A percentile compares a stretch with the other conserved stretches of the same genome.
Evolutionary conservation across 345 rosid genomes (phyloP).

Genomic region (Heritiera fomes): DNA sequence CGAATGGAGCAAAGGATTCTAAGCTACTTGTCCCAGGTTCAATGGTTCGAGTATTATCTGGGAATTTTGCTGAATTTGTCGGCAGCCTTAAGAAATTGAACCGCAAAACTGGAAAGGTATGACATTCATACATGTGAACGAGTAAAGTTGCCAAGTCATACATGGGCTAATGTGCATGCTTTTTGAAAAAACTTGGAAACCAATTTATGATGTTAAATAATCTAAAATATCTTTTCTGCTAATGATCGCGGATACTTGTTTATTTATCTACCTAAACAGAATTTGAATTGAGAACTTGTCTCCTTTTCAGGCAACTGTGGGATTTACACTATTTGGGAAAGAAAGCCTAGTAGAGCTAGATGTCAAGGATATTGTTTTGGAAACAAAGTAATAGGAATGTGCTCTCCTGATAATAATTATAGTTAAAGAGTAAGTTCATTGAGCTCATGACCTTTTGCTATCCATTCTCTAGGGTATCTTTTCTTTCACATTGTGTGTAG

Average conservation of each 20-base stretch:
- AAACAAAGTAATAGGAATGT: constrained; percentile 38
- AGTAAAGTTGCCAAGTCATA: background rate
- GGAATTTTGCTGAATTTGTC: constrained; percentile 69
- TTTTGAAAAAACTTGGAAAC: background rate
- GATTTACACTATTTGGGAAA: constrained; percentile 76
- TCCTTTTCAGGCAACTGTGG: constrained; percentile 84
- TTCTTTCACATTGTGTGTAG: background rate
- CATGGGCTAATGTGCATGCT: background rate
- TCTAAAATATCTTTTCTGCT: background rate
- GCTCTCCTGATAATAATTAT: constrained; percentile 23
- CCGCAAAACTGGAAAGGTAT: constrained; percentile 75
- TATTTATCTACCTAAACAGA: background rate
- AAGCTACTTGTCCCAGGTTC: constrained; percentile 60
- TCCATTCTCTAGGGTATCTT: background rate
- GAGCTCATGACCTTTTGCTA: background rate
- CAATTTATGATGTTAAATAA: background rate
- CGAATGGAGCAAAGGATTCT: constrained; percentile 27
- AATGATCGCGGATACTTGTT: background rate
- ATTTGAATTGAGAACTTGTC: background rate
- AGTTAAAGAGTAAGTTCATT: constrained; percentile 17
- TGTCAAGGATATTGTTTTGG: constrained; percentile 67
- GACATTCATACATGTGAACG: constrained; percentile 5
- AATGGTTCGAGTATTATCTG: constrained; percentile 70
- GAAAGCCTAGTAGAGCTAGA: constrained; percentile 80
- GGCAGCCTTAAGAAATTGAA: constrained; percentile 76